These are phyloP conservation scores for Posidonia australis DNA, from an alignment of 106 monocot genomes.

Conservation along the genomic window DNA sequence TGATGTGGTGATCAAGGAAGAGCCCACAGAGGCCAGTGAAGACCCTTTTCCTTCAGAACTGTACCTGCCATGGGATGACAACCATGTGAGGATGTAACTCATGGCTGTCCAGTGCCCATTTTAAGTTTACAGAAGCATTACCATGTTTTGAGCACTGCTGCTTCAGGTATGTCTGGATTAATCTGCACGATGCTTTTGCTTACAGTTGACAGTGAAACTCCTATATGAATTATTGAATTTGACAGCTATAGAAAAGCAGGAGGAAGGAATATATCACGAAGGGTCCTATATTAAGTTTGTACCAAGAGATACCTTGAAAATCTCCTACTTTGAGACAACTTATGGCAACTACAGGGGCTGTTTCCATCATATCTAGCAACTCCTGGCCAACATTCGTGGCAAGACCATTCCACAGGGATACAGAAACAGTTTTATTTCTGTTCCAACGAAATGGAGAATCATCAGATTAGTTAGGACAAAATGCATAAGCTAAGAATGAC, in stretches of 20 bases:
- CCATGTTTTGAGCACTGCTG: constrained; percentile 71
- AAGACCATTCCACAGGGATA: constrained; percentile 85
- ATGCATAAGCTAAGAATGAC: too few relatives aligned
- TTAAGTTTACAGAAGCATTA: constrained; percentile 11
- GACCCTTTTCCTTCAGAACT: constrained; percentile 63
- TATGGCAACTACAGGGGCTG: constrained; percentile 63
- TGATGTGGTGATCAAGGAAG: constrained; percentile 28
- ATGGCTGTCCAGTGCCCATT: background rate
- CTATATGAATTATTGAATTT: constrained; percentile 12
- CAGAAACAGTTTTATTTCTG: constrained; percentile 68
- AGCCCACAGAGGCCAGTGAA: constrained; percentile 47
- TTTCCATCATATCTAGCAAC: constrained; percentile 65
- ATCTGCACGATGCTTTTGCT: constrained; percentile 59
- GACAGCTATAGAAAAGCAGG: constrained; percentile 9
- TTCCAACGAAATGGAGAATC: background rate
- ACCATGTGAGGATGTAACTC: background rate
- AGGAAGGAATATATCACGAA: too few relatives aligned
- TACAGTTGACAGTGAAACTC: constrained; percentile 69
- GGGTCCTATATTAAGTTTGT: too few relatives aligned
- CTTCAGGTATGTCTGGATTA: constrained; percentile 77
- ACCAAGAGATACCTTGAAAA: constrained; percentile 58
- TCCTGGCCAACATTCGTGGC: constrained; percentile 75
- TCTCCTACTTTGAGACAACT: constrained; percentile 87
- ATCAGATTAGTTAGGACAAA: too few relatives aligned
- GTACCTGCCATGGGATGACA: constrained; percentile 37